Evolutionary conservation across 768 basidiomycete species (phyloP).

Genomic region (Suillus luteus): DNA sequence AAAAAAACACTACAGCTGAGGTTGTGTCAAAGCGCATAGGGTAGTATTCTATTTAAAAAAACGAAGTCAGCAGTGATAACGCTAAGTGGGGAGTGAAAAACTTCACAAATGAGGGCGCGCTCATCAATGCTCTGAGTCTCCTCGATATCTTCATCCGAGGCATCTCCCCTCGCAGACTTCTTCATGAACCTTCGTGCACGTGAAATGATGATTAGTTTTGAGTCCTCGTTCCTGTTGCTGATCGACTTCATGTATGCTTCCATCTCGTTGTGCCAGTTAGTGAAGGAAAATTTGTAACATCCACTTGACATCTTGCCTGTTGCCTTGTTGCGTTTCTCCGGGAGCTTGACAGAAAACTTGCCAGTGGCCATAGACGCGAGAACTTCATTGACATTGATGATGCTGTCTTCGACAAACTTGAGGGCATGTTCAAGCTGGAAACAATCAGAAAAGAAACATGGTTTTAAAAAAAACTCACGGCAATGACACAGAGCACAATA

Average conservation of each 20-base stretch:
- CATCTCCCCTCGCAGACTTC: not conserved
- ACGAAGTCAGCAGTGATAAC: no score
- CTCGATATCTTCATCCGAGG: not conserved
- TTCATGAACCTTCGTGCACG: not conserved
- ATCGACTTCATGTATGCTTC: conserved; percentile 3
- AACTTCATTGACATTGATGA: conserved; percentile 5
- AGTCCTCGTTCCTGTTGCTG: not conserved
- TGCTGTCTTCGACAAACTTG: not conserved
- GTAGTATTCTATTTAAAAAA: no score
- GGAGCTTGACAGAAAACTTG: not conserved
- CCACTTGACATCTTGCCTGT: not conserved
- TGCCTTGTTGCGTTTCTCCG: not conserved
- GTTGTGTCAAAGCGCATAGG: no score
- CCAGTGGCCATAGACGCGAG: not conserved
- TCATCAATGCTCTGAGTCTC: not conserved
- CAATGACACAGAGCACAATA: not conserved
- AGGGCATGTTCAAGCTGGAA: conserved; percentile 3
- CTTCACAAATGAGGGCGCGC: not conserved
- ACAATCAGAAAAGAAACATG: not conserved
- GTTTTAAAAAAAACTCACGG: not conserved
- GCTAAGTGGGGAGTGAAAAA: not conserved
- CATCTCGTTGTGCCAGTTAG: not conserved
- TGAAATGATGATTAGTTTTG: not conserved
- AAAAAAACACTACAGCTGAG: no score
- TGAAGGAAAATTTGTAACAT: not conserved